Evolutionary conservation across 192 early-diverging fungal species (phyloP), one percentile per base, ranked within the genome.

Genomic region (Phlyctochytrium arcticum): DNA sequence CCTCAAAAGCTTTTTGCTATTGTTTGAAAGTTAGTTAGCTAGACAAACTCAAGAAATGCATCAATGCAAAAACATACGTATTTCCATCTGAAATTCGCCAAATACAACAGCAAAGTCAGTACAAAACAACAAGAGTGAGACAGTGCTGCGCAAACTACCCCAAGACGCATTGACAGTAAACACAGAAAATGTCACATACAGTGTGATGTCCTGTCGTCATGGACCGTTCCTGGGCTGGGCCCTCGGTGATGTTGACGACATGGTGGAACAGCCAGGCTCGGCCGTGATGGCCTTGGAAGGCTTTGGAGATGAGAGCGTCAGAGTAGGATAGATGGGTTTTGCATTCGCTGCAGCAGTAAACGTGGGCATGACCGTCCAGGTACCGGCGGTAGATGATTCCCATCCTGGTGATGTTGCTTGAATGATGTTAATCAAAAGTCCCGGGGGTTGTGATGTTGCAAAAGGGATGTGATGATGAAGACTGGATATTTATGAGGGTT

Each of bases 141-240:
- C 2, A 44, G 21, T 19, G 12, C 15, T 0, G 12, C 21, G 1
- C 39, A 44, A 44, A 12, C 12, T 44, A 66, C 33, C 76, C 76
- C 23, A 78, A 56, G 24, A 72, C 34, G 19, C 66, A 36, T n/a
- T 61, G 60, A 42, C 76, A 78, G 19, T 36, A 46, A 36, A 63
- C 71, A 61, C 90, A 92, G 54, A 62, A 71, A 50, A 92, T 86
- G 57, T 89, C 86, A 21, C 77, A 63, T 31, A 92, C 85, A 5
- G 80, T 84, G 57, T 89, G 87, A 21, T 68, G 50, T 2, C 87
- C 87, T 26, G 87, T 88, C 46, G 74, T 78, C 86, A 88, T 89
- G 5, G 39, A 36, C 23, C 86, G 61, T 44, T 88, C 80, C 48
- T 82, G 74, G 7, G 75, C 62, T 39, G 68, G 61, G 10, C 85